A percentile compares a stretch with the other conserved stretches of the same genome.
Evolutionary conservation across 129 eudicot genomes (phyloP).

Genomic region (Chrysanthemum lavandulifolium): DNA sequence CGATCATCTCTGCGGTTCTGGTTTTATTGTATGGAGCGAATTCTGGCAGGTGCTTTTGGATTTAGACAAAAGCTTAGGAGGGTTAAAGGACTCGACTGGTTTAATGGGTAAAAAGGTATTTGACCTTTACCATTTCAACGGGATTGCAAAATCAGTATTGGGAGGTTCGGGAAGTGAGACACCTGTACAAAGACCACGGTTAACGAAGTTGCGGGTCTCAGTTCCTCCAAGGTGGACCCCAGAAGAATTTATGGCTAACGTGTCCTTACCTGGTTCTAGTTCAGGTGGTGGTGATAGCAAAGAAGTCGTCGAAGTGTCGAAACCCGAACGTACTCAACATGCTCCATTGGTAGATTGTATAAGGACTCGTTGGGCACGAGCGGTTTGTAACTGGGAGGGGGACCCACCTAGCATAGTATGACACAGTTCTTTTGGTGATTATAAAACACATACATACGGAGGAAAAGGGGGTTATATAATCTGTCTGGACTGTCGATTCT

Average conservation of each 20-base stretch:
- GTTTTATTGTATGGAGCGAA: slow-evolving; percentile 95
- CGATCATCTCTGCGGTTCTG: slow-evolving; percentile 61
- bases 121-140: slow-evolving; percentile 89
- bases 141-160: slow-evolving; percentile 78
- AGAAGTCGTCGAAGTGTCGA: slow-evolving; percentile 52
- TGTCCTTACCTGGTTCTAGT: slow-evolving; percentile 28
- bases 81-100: slow-evolving; percentile 84
- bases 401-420: slow-evolving; percentile 94
- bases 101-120: slow-evolving; percentile 91
- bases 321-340: slow-evolving; percentile 69
- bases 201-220: slow-evolving; percentile 74
- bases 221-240: slow-evolving; percentile 99
- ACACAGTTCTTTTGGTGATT: slow-evolving; percentile 22
- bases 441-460: slow-evolving; percentile 17
- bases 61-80: slow-evolving; percentile 77
- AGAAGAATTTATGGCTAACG: slow-evolving; percentile 76
- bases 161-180: slow-evolving; percentile 52
- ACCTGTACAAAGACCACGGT: slow-evolving; percentile 74
- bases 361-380: slow-evolving; percentile 91
- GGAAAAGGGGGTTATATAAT: slow-evolving; percentile 17
- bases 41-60: slow-evolving; percentile 90
- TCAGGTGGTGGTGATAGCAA: slow-evolving; percentile 34
- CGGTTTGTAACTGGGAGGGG: slow-evolving; percentile 91
- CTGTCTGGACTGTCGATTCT: slow-evolving; percentile 18
- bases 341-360: slow-evolving; percentile 94